Percentiles rank a stretch among this genome's conserved stretches.
phyloP scores from a whole-genome alignment of 2,329 filamentous ascomycete genomes.

The Penicillium verrucosum region DNA sequence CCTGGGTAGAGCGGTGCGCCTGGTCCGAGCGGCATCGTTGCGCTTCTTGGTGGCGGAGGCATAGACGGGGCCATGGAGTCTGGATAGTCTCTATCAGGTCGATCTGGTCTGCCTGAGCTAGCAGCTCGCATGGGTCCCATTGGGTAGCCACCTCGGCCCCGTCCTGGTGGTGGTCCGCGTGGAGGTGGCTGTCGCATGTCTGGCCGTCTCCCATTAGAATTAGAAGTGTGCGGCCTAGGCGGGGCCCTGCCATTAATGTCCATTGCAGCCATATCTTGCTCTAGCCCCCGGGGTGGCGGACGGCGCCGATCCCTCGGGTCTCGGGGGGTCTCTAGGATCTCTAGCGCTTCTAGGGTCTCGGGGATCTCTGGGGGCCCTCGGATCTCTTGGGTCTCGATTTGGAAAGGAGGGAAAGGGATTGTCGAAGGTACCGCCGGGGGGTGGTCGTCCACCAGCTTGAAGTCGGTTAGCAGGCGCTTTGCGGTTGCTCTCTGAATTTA shows the following conservation, averaged over 20 bases:
- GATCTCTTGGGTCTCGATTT: constrained; percentile 4
- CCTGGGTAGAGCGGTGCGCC: constrained; percentile 28
- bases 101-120: constrained; percentile 24
- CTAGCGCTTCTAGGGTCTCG: constrained; percentile 22
- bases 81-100: constrained; percentile 27
- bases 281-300: constrained; percentile 31
- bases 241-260: constrained; percentile 32
- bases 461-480: constrained; percentile 6
- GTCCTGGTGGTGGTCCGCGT: constrained; percentile 24
- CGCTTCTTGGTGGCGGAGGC: constrained; percentile 34
- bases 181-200: constrained; percentile 28
- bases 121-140: constrained; percentile 27
- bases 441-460: constrained; percentile 23
- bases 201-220: constrained; percentile 32
- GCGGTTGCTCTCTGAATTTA: constrained; percentile 7
- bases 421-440: constrained; percentile 46
- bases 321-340: constrained; percentile 29
- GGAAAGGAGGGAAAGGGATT: constrained; percentile 50
- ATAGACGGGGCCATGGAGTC: constrained; percentile 28
- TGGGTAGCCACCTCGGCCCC: constrained; percentile 24
- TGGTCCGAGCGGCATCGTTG: constrained; percentile 35
- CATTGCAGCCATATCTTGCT: constrained; percentile 43
- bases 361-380: constrained; percentile 9
- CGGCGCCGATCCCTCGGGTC: constrained; percentile 32
- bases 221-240: constrained; percentile 40